Base-by-base conservation (phyloP, 495 filamentous ascomycete species). In the Umbilicaria muhlenbergii region DNA sequence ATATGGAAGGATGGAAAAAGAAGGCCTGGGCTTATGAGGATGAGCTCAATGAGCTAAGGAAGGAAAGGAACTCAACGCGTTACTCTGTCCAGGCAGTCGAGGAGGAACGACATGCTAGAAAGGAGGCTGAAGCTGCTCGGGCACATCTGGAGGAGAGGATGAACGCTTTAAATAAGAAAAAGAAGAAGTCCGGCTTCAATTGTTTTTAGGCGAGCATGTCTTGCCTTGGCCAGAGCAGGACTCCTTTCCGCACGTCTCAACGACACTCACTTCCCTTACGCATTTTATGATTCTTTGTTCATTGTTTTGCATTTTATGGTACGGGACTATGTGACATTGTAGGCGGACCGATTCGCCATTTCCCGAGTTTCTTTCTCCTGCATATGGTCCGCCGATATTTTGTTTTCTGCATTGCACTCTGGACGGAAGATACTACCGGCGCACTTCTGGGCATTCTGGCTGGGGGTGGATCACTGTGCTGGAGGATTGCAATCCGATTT, bases 161-260 rank as follows among this genome's bases (percentile, higher is more conserved):
- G 89, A 80, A 82, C 46, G 81, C 77, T n/a, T 78, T 93, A 55
- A 81, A 78, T 58, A 77, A 74, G 60, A 87, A 87, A 66, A 94
- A 88, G 70, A 94, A 94, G 77, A 91, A 91, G 77, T 81, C 85
- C 56, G 84, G 81, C 28, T 77, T 98, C 54, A 95, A 94, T 66
- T 98, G 91, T 70, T 98, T 98, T 65, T 98, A 81, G 44, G 53
- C 13, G 34, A 28, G 24, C 6, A 28, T 5, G 5, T 28, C 24
- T 28, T 28, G 24, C 24, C 24, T 10, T 6, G 17, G 32, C 15
- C 16, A 3, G 8, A 34, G 32, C 13, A 11, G 28, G 3, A 11
- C 10, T 44, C 14, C 11, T 50, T 51, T 33, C 39, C 19, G 38
- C 32, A 17, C 16, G 34, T 51, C 48, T 31, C 42, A 38, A 50